A percentile compares a stretch with the other conserved stretches of the same genome.
phyloP scores from a whole-genome alignment of 352 stramenopile species.

The Globisporangium cylindrosporum region DNA sequence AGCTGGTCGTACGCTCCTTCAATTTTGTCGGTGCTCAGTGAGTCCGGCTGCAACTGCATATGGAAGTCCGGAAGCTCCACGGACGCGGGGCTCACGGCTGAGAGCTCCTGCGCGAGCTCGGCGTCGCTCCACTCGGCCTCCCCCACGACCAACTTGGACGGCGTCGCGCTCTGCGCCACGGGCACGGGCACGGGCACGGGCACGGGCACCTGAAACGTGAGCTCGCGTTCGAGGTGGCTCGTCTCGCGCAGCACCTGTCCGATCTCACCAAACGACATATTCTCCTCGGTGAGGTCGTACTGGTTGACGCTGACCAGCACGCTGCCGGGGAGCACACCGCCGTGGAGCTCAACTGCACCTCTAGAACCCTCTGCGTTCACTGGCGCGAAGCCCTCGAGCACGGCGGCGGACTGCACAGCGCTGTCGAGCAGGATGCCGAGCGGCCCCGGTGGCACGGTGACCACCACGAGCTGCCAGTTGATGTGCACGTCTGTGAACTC shows the following conservation, averaged over 20 bases:
- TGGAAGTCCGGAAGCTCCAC: slow-evolving; percentile 9
- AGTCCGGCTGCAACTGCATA: not conserved
- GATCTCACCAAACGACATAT: slow-evolving; percentile 56
- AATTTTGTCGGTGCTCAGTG: not conserved
- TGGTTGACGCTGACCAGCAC: slow-evolving; percentile 62
- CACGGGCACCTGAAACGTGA: slow-evolving; percentile 49
- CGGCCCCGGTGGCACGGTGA: slow-evolving; percentile 51
- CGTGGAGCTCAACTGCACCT: slow-evolving; percentile 46
- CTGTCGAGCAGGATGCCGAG: slow-evolving; percentile 70
- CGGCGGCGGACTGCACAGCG: slow-evolving; percentile 27
- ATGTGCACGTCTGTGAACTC: slow-evolving; percentile 11
- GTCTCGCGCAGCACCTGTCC: slow-evolving; percentile 56
- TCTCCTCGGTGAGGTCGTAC: slow-evolving; percentile 43
- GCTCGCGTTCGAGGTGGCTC: slow-evolving; percentile 38
- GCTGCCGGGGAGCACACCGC: slow-evolving; percentile 35
- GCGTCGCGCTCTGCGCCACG: not conserved
- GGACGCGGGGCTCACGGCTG: slow-evolving; percentile 14
- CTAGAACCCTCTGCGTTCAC: slow-evolving; percentile 32
- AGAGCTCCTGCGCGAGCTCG: slow-evolving; percentile 7
- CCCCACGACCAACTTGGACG: not conserved
- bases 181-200: slow-evolving; percentile 35
- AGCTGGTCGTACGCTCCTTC: slow-evolving; percentile 10
- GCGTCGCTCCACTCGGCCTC: slow-evolving; percentile 5
- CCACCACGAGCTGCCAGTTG: slow-evolving; percentile 30
- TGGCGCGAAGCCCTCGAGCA: slow-evolving; percentile 68